phyloP scores from a whole-genome alignment of 2,329 filamentous ascomycete genomes.

The Cytospora chrysosperma region DNA sequence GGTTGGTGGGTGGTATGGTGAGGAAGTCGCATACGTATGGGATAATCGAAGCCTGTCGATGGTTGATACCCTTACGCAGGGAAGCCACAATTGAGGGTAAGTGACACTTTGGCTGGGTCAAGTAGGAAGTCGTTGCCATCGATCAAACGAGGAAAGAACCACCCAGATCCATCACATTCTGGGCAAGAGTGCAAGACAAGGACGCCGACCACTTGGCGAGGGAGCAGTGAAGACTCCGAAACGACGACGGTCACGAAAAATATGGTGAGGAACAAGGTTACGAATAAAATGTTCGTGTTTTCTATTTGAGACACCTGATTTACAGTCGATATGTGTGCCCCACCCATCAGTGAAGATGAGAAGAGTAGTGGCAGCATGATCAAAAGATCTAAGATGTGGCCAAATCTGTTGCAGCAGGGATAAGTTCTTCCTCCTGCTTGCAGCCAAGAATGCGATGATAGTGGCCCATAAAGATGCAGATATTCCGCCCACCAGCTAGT shows the following conservation, averaged over 20 bases:
- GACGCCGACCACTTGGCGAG: no score
- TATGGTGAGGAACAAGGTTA: background rate
- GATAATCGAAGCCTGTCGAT: no score
- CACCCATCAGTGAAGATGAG: slow-evolving; percentile 20
- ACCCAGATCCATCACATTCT: no score
- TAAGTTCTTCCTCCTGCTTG: background rate
- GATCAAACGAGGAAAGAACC: no score
- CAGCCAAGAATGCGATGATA: background rate
- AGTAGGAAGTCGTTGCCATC: no score
- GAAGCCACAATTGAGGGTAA: no score
- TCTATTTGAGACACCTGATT: slow-evolving; percentile 16
- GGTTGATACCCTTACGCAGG: no score
- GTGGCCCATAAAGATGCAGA: slow-evolving; percentile 15
- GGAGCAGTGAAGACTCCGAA: background rate
- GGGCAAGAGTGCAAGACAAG: no score
- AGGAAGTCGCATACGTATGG: background rate
- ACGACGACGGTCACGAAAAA: no score
- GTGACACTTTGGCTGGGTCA: no score
- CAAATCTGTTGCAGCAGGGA: background rate
- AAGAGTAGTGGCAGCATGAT: slow-evolving; percentile 10
- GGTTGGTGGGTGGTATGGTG: no score
- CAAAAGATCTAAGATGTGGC: slow-evolving; percentile 15
- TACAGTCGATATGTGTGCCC: slow-evolving; percentile 3
- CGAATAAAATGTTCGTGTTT: slow-evolving; percentile 1
- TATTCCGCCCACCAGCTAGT: slow-evolving; percentile 14